These are phyloP conservation scores for Lolium perenne DNA, from an alignment of 176 grass and related monocot genomes.

Conservation along the genomic window DNA sequence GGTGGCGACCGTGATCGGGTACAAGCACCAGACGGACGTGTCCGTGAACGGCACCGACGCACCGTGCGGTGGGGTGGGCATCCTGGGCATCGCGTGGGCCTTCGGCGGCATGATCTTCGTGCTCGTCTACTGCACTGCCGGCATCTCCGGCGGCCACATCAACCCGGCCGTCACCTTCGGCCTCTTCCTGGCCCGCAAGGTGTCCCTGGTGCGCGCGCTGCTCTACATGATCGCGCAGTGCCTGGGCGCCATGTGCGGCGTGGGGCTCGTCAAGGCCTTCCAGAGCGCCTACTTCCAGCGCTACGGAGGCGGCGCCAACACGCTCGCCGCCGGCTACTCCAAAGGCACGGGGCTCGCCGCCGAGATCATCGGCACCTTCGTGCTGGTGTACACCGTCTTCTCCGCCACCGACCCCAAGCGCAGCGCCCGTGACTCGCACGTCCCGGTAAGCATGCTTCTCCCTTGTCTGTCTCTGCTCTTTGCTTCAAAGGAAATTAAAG, in stretches of 20 bases:
- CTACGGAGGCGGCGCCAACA: conserved; percentile 89
- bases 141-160: conserved; percentile 94
- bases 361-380: conserved; percentile 98
- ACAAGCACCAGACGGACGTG: conserved; percentile 68
- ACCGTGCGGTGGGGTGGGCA: conserved; percentile 73
- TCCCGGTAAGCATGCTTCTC: conserved; percentile 63
- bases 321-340: conserved; percentile 67
- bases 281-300: conserved; percentile 77
- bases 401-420: conserved; percentile 99
- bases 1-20: conserved; percentile 83
- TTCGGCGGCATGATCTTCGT: conserved; percentile 99
- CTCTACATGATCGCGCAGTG: conserved; percentile 95
- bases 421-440: conserved; percentile 94
- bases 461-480: background rate
- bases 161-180: conserved; percentile 97
- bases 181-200: conserved; percentile 81
- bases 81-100: conserved; percentile 95
- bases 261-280: conserved; percentile 85
- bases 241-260: conserved; percentile 90
- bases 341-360: conserved; percentile 85
- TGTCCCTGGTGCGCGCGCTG: conserved; percentile 82
- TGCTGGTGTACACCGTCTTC: conserved; percentile 99
- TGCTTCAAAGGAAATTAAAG: background rate
- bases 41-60: conserved; percentile 3
- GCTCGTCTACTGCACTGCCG: conserved; percentile 98